Percentiles rank a stretch among this genome's conserved stretches.
Evolutionary conservation across 208 protist genomes (phyloP).

Genomic region (Tritrichomonas musculus): DNA sequence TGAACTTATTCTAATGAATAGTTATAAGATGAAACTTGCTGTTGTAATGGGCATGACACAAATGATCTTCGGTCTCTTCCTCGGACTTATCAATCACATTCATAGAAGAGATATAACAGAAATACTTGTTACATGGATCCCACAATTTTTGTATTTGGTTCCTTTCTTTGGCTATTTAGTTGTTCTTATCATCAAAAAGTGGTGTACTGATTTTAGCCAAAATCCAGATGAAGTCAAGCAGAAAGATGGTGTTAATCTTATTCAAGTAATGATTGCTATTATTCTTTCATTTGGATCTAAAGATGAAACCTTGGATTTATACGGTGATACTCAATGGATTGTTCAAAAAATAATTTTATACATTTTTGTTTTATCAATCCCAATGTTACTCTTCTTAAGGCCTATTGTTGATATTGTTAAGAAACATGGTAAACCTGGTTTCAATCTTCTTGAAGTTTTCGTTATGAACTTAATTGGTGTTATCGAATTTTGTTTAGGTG

Average conservation of each 20-base stretch:
- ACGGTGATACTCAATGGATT: not conserved
- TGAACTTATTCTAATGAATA: conserved; percentile 90
- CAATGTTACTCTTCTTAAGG: conserved; percentile 22
- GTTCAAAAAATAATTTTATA: not conserved
- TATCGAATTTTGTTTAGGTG: conserved; percentile 96
- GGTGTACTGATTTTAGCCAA: conserved; percentile 65
- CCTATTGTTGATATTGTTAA: not conserved
- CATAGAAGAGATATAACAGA: not conserved
- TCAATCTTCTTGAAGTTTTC: conserved; percentile 78
- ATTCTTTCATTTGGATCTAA: not conserved
- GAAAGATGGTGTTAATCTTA: conserved; percentile 5
- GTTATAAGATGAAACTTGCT: conserved; percentile 96
- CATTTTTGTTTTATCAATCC: conserved; percentile 36
- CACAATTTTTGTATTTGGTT: conserved; percentile 83
- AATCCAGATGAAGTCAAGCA: not conserved
- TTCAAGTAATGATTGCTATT: conserved; percentile 18
- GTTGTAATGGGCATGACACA: conserved; percentile 72
- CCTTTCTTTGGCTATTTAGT: conserved; percentile 76
- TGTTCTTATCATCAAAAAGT: conserved; percentile 93
- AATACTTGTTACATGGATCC: conserved; percentile 68
- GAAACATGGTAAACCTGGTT: not conserved
- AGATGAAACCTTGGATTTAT: not conserved
- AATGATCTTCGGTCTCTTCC: conserved; percentile 86
- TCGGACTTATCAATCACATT: conserved; percentile 73
- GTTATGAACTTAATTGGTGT: conserved; percentile 96